Evolutionary conservation across 805 yeast species (phyloP).

Genomic region (Saccharomycopsis fodiens): DNA sequence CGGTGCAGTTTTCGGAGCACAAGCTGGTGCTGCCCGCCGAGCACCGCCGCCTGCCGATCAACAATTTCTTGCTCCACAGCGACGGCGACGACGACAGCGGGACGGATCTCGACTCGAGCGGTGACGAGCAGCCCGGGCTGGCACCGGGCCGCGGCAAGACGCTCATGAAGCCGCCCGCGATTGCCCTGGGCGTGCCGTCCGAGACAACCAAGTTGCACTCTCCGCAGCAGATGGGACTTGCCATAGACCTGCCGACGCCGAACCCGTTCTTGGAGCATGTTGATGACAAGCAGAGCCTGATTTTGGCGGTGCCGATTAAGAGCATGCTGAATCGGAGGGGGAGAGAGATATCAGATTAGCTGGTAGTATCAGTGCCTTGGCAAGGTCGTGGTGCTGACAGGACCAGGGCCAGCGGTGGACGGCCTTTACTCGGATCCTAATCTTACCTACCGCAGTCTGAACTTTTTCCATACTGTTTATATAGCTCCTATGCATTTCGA

Average conservation of each 20-base stretch:
- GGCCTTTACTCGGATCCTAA: too few species aligned
- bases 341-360: too few species aligned
- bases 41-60: neutral
- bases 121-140: constrained; percentile 4
- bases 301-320: constrained; percentile 11
- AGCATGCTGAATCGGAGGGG: constrained; percentile 8
- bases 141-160: neutral
- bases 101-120: constrained; percentile 17
- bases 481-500: too few species aligned
- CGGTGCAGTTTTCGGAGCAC: neutral
- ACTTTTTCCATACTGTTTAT: too few species aligned
- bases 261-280: neutral
- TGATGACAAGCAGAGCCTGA: constrained; percentile 4
- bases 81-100: constrained; percentile 15
- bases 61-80: neutral
- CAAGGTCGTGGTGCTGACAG: too few species aligned
- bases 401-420: too few species aligned
- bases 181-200: neutral
- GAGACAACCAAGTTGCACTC: constrained; percentile 15
- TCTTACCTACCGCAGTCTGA: too few species aligned
- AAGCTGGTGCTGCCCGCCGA: neutral
- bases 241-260: neutral
- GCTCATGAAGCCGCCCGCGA: neutral
- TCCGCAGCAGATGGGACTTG: neutral
- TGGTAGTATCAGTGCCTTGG: too few species aligned